Percentiles rank a stretch among this genome's conserved stretches.
Evolutionary conservation across 768 basidiomycete genomes (phyloP).

Genomic region (Boletus sp.): DNA sequence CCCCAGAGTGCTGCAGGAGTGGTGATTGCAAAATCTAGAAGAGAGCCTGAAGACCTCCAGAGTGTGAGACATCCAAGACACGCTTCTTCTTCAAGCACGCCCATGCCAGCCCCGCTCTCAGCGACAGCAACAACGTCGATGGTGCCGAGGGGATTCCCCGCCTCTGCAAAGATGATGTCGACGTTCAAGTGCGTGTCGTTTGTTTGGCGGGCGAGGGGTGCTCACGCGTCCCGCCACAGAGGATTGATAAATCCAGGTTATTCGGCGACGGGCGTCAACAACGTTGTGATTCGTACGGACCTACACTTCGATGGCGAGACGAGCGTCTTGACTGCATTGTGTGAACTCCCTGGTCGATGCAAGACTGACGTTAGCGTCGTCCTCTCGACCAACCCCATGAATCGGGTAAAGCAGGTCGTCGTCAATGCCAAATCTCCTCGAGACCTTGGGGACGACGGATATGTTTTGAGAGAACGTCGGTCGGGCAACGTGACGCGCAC

Average conservation of each 20-base stretch:
- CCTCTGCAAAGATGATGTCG: slow-evolving; percentile 8
- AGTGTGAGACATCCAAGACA: slow-evolving; percentile 32
- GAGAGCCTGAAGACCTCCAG: slow-evolving; percentile 27
- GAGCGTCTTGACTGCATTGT: slow-evolving; percentile 52
- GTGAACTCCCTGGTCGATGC: slow-evolving; percentile 70
- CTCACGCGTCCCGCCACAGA: slow-evolving; percentile 15
- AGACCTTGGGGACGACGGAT: slow-evolving; percentile 41
- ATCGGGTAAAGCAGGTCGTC: slow-evolving; percentile 59
- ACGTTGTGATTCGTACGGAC: slow-evolving; percentile 59
- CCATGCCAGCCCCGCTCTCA: slow-evolving; percentile 12
- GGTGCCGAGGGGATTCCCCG: slow-evolving; percentile 1
- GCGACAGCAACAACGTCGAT: background rate
- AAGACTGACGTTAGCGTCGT: slow-evolving; percentile 55
- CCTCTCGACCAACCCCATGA: slow-evolving; percentile 60
- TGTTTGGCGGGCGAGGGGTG: background rate
- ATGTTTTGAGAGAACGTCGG: slow-evolving; percentile 53
- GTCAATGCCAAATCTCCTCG: slow-evolving; percentile 48
- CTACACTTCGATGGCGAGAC: slow-evolving; percentile 53
- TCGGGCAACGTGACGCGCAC: slow-evolving; percentile 50
- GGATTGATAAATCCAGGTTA: slow-evolving; percentile 30
- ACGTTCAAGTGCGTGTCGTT: slow-evolving; percentile 24
- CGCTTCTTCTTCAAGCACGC: slow-evolving; percentile 6
- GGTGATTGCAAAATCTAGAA: slow-evolving; percentile 23
- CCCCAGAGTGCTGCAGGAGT: slow-evolving; percentile 29
- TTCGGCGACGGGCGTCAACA: slow-evolving; percentile 10